Base-by-base conservation (phyloP, 768 basidiomycete species). In the Cystofilobasidium macerans region DNA sequence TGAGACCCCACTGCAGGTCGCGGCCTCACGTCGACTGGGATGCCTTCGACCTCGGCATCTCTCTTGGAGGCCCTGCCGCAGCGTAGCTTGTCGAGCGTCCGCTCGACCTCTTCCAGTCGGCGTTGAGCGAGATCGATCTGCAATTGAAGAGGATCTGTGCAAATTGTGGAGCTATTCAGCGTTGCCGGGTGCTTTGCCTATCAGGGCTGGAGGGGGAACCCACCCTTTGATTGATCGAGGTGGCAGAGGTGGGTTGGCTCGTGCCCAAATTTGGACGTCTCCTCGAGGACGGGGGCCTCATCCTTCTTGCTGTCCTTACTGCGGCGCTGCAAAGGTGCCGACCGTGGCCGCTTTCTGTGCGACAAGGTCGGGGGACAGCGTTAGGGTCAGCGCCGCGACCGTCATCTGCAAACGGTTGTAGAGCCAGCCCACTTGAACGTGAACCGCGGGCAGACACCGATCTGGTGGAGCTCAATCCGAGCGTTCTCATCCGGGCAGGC, bases 361-460 rank as follows among this genome's bases (percentile, higher is more conserved):
- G 28, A 26, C n/a, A 47, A 47, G 48, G 48, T 3, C 9, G 28
- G 48, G 18, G 16, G 28, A 51, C 48, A 11, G n/a, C n/a, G n/a
- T n/a, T n/a, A n/a, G n/a, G n/a, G 5, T 42, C 42, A 42, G 42
- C 42, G 14, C 36, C 36, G 36, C 36, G 36, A 14, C 42, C 22
- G 9, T 7, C 7, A 42, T 42, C n/a, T n/a, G n/a, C n/a, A n/a
- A 40, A 8, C 8, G 16, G 38, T 40, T 9, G 38, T 40, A 40
- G 45, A 48, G 45, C 45, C 12, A 5, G 28, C 30, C 28, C 51
- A 54, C 51, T 54, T 54, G 51, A 54, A 93, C 11, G 84, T 85
- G 72, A 95, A 85, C 32, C 85, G 84, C 24, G 92, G 91, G 71
- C 87, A 89, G 12, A 81, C 81, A n/a, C 82, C 85, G 12, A 86